Evolutionary conservation across 2,329 filamentous ascomycete species (phyloP).

Genomic region (Trichoderma sp.): DNA sequence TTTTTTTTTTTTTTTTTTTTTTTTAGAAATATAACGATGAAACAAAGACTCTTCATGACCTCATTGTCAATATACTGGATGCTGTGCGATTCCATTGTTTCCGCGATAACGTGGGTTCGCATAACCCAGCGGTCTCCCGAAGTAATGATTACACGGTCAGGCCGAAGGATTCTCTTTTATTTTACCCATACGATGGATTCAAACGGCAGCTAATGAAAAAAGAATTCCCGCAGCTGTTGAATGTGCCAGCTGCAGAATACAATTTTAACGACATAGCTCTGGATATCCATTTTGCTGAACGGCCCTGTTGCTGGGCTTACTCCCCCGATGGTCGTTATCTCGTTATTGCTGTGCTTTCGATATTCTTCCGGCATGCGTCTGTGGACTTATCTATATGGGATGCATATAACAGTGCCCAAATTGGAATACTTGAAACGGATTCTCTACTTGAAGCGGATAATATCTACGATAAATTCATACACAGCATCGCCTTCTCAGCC

Average conservation of each 20-base stretch:
- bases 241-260: neutral
- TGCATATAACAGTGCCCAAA: rapidly evolving
- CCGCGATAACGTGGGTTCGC: neutral
- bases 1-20: no score
- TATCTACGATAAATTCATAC: no score
- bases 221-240: neutral
- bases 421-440: neutral
- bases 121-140: no score
- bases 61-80: neutral
- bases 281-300: neutral
- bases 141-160: neutral
- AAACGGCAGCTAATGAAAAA: rapidly evolving
- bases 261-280: neutral
- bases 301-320: no score
- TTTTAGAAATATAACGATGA: no score
- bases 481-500: neutral
- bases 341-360: no score
- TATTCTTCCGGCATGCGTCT: no score
- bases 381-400: neutral
- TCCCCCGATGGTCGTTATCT: no score
- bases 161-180: neutral
- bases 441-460: no score
- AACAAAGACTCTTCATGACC: neutral
- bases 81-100: neutral
- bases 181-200: neutral